These are phyloP conservation scores for Globisporangium megalacanthum DNA, from an alignment of 352 stramenopile species.

Conservation along the genomic window DNA sequence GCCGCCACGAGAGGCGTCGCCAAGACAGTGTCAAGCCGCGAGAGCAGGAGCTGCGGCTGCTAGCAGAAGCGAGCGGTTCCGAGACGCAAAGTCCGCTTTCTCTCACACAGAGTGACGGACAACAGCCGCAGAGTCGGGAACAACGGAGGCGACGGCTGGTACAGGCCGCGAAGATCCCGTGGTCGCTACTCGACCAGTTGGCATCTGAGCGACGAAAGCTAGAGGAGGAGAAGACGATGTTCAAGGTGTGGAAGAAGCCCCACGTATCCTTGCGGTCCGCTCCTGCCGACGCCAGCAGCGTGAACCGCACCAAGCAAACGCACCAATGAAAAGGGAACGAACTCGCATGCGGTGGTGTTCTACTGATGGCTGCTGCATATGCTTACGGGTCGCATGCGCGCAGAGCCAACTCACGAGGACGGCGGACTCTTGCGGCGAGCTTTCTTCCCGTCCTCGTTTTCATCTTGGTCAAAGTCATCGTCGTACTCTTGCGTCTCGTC, in stretches of 20 bases:
- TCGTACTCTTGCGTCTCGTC: constrained; percentile 34
- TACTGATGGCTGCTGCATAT: neutral
- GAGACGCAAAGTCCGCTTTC: neutral
- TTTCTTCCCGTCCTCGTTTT: constrained; percentile 15
- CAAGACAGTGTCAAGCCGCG: neutral
- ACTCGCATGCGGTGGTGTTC: neutral
- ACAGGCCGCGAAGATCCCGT: constrained; percentile 53
- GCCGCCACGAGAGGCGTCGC: constrained; percentile 13
- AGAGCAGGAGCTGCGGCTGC: neutral
- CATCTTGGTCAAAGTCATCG: constrained; percentile 28
- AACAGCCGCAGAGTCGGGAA: constrained; percentile 9
- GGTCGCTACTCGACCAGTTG: constrained; percentile 65
- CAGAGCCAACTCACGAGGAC: neutral
- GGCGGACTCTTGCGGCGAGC: constrained; percentile 10
- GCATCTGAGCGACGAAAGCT: constrained; percentile 37
- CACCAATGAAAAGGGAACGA: constrained; percentile 2
- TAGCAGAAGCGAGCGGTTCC: neutral
- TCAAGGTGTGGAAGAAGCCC: constrained; percentile 43
- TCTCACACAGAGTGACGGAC: neutral
- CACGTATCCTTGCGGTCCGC: neutral
- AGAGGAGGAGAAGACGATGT: constrained; percentile 53
- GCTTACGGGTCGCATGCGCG: neutral
- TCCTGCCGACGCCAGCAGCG: neutral
- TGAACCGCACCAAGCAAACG: neutral
- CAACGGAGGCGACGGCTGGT: constrained; percentile 27